phyloP scores from a whole-genome alignment of 768 basidiomycete species.

The Tephrocybe sp. region DNA sequence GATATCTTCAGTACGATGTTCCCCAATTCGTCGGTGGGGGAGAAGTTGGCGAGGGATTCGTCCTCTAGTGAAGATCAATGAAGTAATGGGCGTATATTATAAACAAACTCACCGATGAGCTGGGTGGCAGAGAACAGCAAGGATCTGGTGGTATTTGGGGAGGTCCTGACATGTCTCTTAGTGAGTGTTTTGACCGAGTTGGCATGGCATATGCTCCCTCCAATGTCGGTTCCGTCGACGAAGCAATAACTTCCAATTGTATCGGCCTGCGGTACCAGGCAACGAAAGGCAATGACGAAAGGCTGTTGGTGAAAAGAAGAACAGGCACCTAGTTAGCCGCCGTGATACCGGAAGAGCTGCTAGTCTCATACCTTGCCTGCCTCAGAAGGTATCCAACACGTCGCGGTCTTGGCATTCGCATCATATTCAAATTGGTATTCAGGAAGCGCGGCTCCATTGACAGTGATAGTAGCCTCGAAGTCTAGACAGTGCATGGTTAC shows the following conservation, averaged over 20 bases:
- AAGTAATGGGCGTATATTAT: background rate
- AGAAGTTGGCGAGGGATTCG: conserved; percentile 1
- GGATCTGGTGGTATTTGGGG: background rate
- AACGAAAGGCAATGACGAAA: no score
- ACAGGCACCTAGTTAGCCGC: no score
- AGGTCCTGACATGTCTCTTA: background rate
- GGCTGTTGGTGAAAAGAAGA: no score
- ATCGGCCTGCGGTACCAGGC: no score
- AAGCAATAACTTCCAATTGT: background rate
- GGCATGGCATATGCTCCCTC: background rate
- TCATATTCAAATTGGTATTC: conserved; percentile 15
- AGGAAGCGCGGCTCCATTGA: background rate
- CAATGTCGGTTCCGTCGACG: background rate
- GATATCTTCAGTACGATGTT: background rate
- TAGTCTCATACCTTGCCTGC: conserved; percentile 17
- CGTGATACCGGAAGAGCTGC: conserved; percentile 3
- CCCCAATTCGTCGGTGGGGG: background rate
- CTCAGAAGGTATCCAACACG: conserved; percentile 23
- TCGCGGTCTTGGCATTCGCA: conserved; percentile 8
- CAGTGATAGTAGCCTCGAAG: background rate
- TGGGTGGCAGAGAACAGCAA: conserved; percentile 7
- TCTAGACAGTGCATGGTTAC: background rate
- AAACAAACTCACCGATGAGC: conserved; percentile 4
- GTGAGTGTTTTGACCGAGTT: background rate
- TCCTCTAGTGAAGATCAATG: conserved; percentile 1